A percentile compares a stretch with the other conserved stretches of the same genome.
These are phyloP conservation scores for Aspergillus panamensis DNA, from an alignment of 495 filamentous ascomycete genomes.

Conservation along the genomic window DNA sequence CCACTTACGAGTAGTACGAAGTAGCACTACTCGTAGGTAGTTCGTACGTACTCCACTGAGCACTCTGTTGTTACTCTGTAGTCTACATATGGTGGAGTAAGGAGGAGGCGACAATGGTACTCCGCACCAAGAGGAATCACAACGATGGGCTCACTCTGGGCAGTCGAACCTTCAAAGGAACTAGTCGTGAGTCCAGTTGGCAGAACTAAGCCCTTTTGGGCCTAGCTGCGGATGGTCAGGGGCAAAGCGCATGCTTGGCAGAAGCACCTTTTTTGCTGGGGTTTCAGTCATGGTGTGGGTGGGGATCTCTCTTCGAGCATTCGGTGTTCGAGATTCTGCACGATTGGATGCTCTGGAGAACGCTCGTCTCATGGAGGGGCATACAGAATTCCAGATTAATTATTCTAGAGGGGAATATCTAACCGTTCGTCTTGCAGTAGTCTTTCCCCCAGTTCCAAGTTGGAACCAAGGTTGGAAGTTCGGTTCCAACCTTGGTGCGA, in stretches of 20 bases:
- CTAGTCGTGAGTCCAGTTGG: slow-evolving; percentile 10
- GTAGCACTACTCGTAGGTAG: no score
- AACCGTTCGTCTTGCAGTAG: no score
- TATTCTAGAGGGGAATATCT: background rate
- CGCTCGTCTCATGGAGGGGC: background rate
- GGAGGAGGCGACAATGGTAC: background rate
- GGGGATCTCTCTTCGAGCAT: slow-evolving; percentile 1
- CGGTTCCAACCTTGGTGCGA: no score
- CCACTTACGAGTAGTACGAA: no score
- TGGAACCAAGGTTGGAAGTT: no score
- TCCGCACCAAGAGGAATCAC: background rate
- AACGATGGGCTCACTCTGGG: background rate
- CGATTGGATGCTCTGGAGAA: background rate
- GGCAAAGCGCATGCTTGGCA: slow-evolving; percentile 9
- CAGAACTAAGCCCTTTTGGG: slow-evolving; percentile 4
- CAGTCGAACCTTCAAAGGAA: background rate
- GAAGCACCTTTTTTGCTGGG: background rate
- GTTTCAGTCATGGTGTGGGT: background rate
- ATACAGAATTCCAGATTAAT: background rate
- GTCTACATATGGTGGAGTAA: no score
- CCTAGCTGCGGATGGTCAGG: slow-evolving; percentile 15
- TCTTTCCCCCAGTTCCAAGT: no score
- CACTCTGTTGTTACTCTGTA: no score
- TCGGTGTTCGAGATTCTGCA: slow-evolving; percentile 19
- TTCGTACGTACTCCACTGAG: no score